Percentiles rank a stretch among this genome's conserved stretches.
Conservation (phyloP, 148 eudicot genomes). For the Pouteria glomerata region DNA sequence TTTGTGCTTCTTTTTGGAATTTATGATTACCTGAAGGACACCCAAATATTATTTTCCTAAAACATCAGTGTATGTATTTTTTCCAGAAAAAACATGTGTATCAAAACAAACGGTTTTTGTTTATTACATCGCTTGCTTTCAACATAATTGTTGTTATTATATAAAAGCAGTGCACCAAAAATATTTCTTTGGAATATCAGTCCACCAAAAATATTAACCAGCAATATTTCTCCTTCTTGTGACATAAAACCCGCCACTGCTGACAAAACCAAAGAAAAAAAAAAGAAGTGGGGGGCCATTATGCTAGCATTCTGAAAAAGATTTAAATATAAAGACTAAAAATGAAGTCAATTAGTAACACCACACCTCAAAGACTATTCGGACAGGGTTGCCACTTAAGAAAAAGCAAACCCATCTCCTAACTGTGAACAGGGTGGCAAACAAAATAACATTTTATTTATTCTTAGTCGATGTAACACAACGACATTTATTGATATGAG, state of each 20-base stretch:
- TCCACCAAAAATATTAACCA: slow-evolving; percentile 5
- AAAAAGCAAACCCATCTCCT: not conserved
- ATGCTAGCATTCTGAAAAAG: not conserved
- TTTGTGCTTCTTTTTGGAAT: too few relatives aligned
- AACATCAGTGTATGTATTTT: too few relatives aligned
- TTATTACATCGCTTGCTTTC: too few relatives aligned
- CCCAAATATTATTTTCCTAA: too few relatives aligned
- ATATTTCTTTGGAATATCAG: slow-evolving; percentile 7
- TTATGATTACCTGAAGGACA: too few relatives aligned
- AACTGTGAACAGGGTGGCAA: not conserved
- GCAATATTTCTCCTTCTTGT: slow-evolving; percentile 6
- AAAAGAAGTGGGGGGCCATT: too few relatives aligned
- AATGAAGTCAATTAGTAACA: not conserved
- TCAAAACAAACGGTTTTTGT: too few relatives aligned
- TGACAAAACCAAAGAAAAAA: not conserved
- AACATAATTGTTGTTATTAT: too few relatives aligned
- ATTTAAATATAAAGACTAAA: too few relatives aligned
- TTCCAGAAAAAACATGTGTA: too few relatives aligned
- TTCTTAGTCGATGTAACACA: too few relatives aligned
- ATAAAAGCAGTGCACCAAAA: too few relatives aligned
- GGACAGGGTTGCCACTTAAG: not conserved
- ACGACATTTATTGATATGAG: not conserved
- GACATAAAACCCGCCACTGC: not conserved
- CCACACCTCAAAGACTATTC: not conserved
- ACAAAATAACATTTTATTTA: not conserved